Evolutionary conservation across 805 yeast species (phyloP), one percentile per base, ranked within the genome.

Genomic region (Pichia phayaonensis): DNA sequence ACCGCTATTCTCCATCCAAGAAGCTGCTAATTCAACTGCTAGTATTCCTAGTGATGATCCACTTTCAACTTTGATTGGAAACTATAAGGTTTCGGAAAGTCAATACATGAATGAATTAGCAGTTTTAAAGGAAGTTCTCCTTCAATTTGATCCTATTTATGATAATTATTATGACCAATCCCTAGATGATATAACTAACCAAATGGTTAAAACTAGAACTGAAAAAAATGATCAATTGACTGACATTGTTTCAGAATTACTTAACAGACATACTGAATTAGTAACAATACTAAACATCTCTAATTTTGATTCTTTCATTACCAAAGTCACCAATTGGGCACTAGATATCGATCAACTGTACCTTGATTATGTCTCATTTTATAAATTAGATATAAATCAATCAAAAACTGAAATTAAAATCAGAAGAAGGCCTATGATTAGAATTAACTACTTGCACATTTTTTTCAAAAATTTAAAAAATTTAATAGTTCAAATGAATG

Each of bases 361-460:
- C 50, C 20, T 40, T 2, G 42, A 51, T 6, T 68, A 65, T 45
- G 39, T 61, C 18, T 43, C 49, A 15, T 31, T 48, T 16, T 67
- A 65, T 54, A 55, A 47, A 36, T 38, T 61, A 20, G 61, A 53
- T 34, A 44, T 54, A 5, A 54, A 55, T 40, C 65, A 64, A 38
- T 45, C 67, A 1, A 52, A 59, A 8, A 51, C 59, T 2, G 71
- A 68, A 49, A 48, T 62, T 23, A 51, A 52, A 18, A 50, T 65
- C 8, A 62, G 66, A 46, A 57, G 65, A 46, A 55, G 62, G 43
- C 72, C 72, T 11, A 45, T 69, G 34, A 54, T 61, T 34, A 58
- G 67, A 50, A 48, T 68, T n/a, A 50, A 62, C 8, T 58, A 60
- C 27, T 45, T 69, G 23, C 54, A 53, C 20, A 60, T 57, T 42